Percentiles rank a stretch among this genome's conserved stretches.
Evolutionary conservation across 2,329 filamentous ascomycete genomes (phyloP).

Genomic region (Neurospora sp.): DNA sequence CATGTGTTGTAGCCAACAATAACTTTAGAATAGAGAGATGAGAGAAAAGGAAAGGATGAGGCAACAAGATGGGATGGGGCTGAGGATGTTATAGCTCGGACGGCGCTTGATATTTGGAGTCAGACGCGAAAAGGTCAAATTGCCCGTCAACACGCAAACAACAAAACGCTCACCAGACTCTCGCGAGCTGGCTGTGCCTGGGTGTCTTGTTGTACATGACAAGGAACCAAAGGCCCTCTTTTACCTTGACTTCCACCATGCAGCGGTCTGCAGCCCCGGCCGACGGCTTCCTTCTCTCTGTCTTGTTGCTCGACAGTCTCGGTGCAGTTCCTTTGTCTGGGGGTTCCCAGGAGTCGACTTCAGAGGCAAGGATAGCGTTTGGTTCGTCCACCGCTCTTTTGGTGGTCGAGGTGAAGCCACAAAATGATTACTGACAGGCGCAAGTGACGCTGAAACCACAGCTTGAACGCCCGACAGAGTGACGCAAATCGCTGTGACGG

Average conservation of each 20-base stretch:
- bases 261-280: constrained; percentile 28
- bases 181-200: constrained; percentile 21
- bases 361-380: constrained; percentile 34
- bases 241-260: constrained; percentile 28
- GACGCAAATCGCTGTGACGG: constrained; percentile 1
- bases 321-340: constrained; percentile 38
- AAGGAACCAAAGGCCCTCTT: constrained; percentile 29
- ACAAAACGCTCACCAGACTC: constrained; percentile 23
- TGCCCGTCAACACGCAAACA: constrained; percentile 31
- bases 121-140: constrained; percentile 19
- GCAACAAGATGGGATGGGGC: constrained; percentile 13
- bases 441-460: constrained; percentile 3
- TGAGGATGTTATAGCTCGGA: constrained; percentile 19
- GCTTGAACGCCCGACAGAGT: neutral
- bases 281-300: constrained; percentile 19
- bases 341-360: constrained; percentile 39
- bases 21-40: constrained; percentile 4
- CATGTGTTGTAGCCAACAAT: neutral
- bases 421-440: constrained; percentile 30
- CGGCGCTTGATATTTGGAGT: constrained; percentile 13
- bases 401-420: constrained; percentile 31
- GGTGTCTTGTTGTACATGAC: constrained; percentile 22
- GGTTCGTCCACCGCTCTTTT: constrained; percentile 40
- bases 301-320: constrained; percentile 30
- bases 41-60: constrained; percentile 22